Percentiles rank a stretch among this genome's conserved stretches.
Conservation (phyloP, 495 filamentous ascomycete genomes). For the Xylaria flabelliformis region DNA sequence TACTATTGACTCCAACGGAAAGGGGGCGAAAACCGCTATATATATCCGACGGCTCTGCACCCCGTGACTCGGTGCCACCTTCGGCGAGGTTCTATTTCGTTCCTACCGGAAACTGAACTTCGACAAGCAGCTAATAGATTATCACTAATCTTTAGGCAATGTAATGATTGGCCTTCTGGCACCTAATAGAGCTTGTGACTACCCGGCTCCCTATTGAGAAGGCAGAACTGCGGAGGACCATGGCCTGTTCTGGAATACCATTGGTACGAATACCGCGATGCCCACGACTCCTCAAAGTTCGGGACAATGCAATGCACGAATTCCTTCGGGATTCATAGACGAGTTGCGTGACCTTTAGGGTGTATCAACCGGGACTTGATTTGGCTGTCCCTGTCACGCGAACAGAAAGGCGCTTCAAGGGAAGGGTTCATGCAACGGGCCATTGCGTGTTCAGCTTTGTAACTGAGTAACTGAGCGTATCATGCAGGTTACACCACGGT, state of each 20-base stretch:
- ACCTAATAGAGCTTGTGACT: background rate
- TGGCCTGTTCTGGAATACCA: background rate
- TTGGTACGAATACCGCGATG: background rate
- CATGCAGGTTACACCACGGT: conserved; percentile 26
- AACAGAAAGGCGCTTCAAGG: conserved; percentile 3
- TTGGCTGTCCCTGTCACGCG: conserved; percentile 21
- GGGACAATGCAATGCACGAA: conserved; percentile 18
- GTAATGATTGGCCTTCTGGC: background rate
- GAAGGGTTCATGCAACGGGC: conserved; percentile 21
- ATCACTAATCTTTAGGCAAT: background rate
- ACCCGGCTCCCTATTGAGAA: background rate
- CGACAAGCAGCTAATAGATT: background rate
- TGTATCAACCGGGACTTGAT: conserved; percentile 10
- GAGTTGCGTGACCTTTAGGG: conserved; percentile 17
- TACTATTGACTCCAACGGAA: background rate
- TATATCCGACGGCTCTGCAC: conserved; percentile 27
- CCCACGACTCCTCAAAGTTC: conserved; percentile 18
- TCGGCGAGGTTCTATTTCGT: conserved; percentile 1
- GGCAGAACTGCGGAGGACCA: background rate
- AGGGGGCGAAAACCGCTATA: conserved; percentile 23
- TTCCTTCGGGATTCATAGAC: conserved; percentile 14
- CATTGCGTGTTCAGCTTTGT: conserved; percentile 28
- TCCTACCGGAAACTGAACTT: background rate
- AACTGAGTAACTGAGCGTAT: conserved; percentile 13
- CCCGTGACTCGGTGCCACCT: conserved; percentile 25